Base-by-base conservation (phyloP, 495 filamentous ascomycete species). In the Evansstolkia leycettana region DNA sequence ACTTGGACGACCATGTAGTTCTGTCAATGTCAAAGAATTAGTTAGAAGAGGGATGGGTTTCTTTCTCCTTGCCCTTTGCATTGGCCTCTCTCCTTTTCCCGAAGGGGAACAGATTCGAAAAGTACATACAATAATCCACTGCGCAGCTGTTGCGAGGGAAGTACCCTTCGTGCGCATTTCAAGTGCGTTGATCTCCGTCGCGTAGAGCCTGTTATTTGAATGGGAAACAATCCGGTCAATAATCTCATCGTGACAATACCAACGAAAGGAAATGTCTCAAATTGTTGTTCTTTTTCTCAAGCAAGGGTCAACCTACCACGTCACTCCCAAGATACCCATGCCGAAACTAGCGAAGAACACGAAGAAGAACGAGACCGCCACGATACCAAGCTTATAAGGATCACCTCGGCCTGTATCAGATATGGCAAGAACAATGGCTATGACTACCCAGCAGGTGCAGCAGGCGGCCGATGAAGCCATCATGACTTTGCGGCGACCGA, bases 1-100 rank as follows among this genome's bases (percentile, higher is more conserved):
- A 77, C 69, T 45, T 73, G 60, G 16, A 78, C 75, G 23, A 81
- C 67, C 28, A 61, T 64, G n/a, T n/a, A n/a, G n/a, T n/a, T n/a
- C n/a, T n/a, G n/a, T n/a, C n/a, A n/a, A n/a, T n/a, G n/a, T n/a
- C n/a, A n/a, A n/a, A n/a, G n/a, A n/a, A n/a, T n/a, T n/a, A n/a
- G n/a, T n/a, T n/a, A n/a, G n/a, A n/a, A n/a, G n/a, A n/a, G n/a
- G n/a, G n/a, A n/a, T n/a, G n/a, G n/a, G n/a, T n/a, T n/a, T n/a
- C n/a, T n/a, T n/a, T n/a, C n/a, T n/a, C n/a, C n/a, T n/a, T n/a
- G n/a, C n/a, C n/a, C n/a, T n/a, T n/a, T n/a, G n/a, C n/a, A n/a
- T n/a, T n/a, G n/a, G n/a, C n/a, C n/a, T n/a, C n/a, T n/a, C n/a
- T n/a, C n/a, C n/a, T n/a, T n/a, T n/a, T n/a, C n/a, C n/a, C n/a